A percentile compares a stretch with the other conserved stretches of the same genome.
Conservation (phyloP, 1,284 basidiomycete genomes). For the Pseudozyma sp. region DNA sequence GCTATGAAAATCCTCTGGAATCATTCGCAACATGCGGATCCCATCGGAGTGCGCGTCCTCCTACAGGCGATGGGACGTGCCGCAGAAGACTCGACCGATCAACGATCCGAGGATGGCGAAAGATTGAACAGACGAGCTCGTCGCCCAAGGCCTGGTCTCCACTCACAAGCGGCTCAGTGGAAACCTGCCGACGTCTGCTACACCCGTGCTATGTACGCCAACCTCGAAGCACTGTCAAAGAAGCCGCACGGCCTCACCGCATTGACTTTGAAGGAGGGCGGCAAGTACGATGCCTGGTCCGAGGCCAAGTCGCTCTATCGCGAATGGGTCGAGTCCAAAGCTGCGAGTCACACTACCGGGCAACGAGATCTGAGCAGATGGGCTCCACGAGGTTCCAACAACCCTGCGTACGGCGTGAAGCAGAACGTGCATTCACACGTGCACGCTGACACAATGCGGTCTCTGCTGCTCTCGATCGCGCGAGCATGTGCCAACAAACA, state of each 20-base stretch:
- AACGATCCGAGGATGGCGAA: not conserved
- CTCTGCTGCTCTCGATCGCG: constrained; percentile 20
- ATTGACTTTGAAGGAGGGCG: not conserved
- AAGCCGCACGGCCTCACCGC: constrained; percentile 28
- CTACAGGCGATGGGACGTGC: constrained; percentile 34
- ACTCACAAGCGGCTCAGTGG: constrained; percentile 7
- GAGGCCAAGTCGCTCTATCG: constrained; percentile 25
- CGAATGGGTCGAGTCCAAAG: constrained; percentile 16
- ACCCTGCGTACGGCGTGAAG: not conserved
- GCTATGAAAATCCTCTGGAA: constrained; percentile 21
- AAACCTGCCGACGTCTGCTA: constrained; percentile 23
- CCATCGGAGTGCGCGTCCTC: constrained; percentile 22
- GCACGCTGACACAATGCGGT: constrained; percentile 13
- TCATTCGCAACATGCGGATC: constrained; percentile 18
- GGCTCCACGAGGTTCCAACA: not conserved
- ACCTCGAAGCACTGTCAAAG: constrained; percentile 1
- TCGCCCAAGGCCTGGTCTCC: not conserved
- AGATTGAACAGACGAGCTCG: constrained; percentile 6
- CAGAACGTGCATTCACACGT: constrained; percentile 4
- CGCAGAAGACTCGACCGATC: not conserved
- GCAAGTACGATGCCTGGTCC: constrained; percentile 25
- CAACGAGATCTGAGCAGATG: not conserved
- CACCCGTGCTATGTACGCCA: constrained; percentile 28
- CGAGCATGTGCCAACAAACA: constrained; percentile 5
- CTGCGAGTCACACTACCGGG: not conserved